A percentile compares a stretch with the other conserved stretches of the same genome.
Evolutionary conservation across 176 grass and related monocot species (phyloP).

Genomic region (Triticum aestivum): IWGSC_CS_RefSeq_v2.1 NC_057796.1:109969341-109969840

Average conservation of each 20-base stretch:
- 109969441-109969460: conserved; percentile 92
- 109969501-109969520: background rate
- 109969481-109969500: conserved; percentile 70
- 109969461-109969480: conserved; percentile 90
- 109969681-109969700: conserved; percentile 69
- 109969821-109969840: too few relatives aligned
- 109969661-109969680: conserved; percentile 61
- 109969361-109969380: background rate
- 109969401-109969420: conserved; percentile 79
- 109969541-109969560: background rate
- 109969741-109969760: background rate
- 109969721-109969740: conserved; percentile 51
- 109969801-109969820: conserved; percentile 42
- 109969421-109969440: conserved; percentile 95
- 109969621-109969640: conserved; percentile 64
- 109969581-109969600: background rate
- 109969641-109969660: conserved; percentile 65
- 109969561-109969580: too few relatives aligned
- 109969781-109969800: conserved; percentile 4
- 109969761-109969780: background rate
- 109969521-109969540: background rate
- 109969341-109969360: background rate
- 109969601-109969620: background rate
- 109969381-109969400: conserved; percentile 76
- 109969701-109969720: conserved; percentile 69